Evolutionary conservation across 1,284 basidiomycete genomes (phyloP).

Genomic region (Pulchroboletus neoregius): DNA sequence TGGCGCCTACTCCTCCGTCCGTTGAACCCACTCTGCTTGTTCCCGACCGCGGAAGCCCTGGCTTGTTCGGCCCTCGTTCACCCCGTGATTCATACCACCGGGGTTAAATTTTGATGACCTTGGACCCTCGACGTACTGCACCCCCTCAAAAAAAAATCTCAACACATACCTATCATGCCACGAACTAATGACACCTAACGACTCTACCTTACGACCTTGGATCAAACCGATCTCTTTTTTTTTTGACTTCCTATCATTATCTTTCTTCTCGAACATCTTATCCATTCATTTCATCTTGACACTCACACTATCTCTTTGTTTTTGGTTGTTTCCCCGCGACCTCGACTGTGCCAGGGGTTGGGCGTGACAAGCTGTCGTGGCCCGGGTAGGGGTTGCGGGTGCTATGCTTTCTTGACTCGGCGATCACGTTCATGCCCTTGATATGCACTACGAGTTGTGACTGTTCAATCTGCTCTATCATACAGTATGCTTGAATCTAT

Average conservation of each 20-base stretch:
- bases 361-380: not conserved
- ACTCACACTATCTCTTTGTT: not conserved
- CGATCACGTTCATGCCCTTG: not conserved
- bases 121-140: not conserved
- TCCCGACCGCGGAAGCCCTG: constrained; percentile 52
- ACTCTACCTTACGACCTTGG: constrained; percentile 19
- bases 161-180: not conserved
- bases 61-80: constrained; percentile 62
- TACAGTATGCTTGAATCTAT: constrained; percentile 26
- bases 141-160: not conserved
- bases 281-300: constrained; percentile 1
- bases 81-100: constrained; percentile 39
- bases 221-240: constrained; percentile 9
- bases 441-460: not conserved
- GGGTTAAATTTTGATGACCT: constrained; percentile 6
- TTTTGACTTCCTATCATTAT: constrained; percentile 28
- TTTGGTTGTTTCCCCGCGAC: not conserved
- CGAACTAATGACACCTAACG: constrained; percentile 17
- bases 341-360: not conserved
- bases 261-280: constrained; percentile 3
- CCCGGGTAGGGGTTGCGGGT: no score
- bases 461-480: constrained; percentile 2
- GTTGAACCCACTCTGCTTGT: constrained; percentile 51
- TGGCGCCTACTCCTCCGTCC: constrained; percentile 49
- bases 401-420: not conserved